Conservation (phyloP, 1,284 basidiomycete genomes). For the Athelia psychrophila region DNA sequence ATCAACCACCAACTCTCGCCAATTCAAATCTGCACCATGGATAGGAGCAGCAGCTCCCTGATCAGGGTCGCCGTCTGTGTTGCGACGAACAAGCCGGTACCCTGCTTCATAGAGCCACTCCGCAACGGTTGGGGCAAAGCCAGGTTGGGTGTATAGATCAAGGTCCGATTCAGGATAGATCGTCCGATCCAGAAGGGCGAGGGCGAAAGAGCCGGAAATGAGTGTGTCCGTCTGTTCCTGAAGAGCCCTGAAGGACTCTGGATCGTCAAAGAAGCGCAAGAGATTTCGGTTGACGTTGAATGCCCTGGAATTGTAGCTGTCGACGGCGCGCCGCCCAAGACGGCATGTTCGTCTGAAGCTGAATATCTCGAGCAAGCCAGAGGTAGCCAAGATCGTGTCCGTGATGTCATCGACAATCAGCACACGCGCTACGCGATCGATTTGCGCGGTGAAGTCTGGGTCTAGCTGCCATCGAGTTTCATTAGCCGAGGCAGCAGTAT, state of each 20-base stretch:
- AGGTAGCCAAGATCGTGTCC: too few relatives aligned
- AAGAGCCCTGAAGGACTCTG: slow-evolving; percentile 37
- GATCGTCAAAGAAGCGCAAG: slow-evolving; percentile 11
- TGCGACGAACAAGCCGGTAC: slow-evolving; percentile 20
- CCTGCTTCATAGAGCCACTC: slow-evolving; percentile 25
- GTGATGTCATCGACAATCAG: too few relatives aligned
- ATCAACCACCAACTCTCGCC: too few relatives aligned
- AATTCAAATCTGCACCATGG: too few relatives aligned
- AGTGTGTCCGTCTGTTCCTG: slow-evolving; percentile 40
- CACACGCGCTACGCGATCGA: too few relatives aligned
- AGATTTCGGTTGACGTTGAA: not conserved
- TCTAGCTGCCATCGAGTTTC: too few relatives aligned
- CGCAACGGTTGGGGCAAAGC: slow-evolving; percentile 21
- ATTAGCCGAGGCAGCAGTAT: too few relatives aligned
- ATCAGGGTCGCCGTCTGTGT: not conserved
- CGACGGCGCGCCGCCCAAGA: not conserved
- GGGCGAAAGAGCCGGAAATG: slow-evolving; percentile 47
- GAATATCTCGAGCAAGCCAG: too few relatives aligned
- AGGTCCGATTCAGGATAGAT: slow-evolving; percentile 45
- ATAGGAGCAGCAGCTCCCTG: not conserved
- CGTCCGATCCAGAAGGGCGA: slow-evolving; percentile 45
- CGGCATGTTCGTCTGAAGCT: not conserved
- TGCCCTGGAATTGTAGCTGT: not conserved
- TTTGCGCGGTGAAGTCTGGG: too few relatives aligned
- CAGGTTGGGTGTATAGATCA: slow-evolving; percentile 39